A percentile compares a stretch with the other conserved stretches of the same genome.
phyloP scores from a whole-genome alignment of 306 rosid species.

The Fragaria nilgerrensis region DNA sequence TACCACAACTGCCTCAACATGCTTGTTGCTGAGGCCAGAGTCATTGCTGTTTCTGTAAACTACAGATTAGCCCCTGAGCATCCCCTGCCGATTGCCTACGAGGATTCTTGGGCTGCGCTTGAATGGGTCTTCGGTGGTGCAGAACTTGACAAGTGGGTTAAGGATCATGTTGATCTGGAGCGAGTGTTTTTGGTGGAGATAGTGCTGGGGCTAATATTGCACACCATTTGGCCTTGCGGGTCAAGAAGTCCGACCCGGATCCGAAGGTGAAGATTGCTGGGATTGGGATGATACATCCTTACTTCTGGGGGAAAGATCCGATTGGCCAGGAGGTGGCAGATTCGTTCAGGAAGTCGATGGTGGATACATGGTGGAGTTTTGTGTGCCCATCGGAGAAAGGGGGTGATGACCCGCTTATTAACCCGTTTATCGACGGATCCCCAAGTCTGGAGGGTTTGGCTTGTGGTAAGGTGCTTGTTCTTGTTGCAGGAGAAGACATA shows the following conservation, averaged over 20 bases:
- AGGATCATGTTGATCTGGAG: slow-evolving; percentile 42
- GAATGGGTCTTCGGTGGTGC: slow-evolving; percentile 43
- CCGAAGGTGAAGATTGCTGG: slow-evolving; percentile 43
- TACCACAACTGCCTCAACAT: slow-evolving; percentile 70
- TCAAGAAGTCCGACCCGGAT: slow-evolving; percentile 7
- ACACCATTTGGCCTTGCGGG: slow-evolving; percentile 52
- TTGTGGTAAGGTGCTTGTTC: slow-evolving; percentile 47
- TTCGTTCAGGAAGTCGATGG: slow-evolving; percentile 45
- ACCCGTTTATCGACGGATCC: slow-evolving; percentile 73
- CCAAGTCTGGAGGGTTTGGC: slow-evolving; percentile 46
- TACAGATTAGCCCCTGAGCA: slow-evolving; percentile 78
- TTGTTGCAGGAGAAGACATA: slow-evolving; percentile 64
- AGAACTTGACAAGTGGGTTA: slow-evolving; percentile 48
- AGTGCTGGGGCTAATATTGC: slow-evolving; percentile 78
- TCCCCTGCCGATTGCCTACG: slow-evolving; percentile 64
- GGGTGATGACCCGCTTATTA: slow-evolving; percentile 59
- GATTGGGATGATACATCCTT: slow-evolving; percentile 59
- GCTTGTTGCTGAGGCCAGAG: slow-evolving; percentile 52
- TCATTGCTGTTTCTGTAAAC: slow-evolving; percentile 51
- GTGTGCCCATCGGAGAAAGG: slow-evolving; percentile 72
- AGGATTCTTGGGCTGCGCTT: slow-evolving; percentile 74
- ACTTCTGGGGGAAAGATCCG: slow-evolving; percentile 75
- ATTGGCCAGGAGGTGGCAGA: slow-evolving; percentile 60
- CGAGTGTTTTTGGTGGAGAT: slow-evolving; percentile 62
- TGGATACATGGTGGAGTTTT: slow-evolving; percentile 80